Percentiles rank a stretch among this genome's conserved stretches.
Evolutionary conservation across 2,329 filamentous ascomycete genomes (phyloP).

Genomic region (Penicillium oxalicum): DNA sequence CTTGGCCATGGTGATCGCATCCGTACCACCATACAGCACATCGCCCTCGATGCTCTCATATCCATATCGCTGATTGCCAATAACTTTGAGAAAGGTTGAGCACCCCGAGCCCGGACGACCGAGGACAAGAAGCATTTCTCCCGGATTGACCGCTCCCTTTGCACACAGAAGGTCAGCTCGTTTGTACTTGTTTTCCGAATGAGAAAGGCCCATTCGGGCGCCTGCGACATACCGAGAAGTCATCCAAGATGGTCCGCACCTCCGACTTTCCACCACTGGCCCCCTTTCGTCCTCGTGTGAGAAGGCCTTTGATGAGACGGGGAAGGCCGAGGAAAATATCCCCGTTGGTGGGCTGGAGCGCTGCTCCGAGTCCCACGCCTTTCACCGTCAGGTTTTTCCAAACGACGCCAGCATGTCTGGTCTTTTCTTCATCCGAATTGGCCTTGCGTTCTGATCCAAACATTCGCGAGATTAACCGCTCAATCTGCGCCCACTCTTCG

Average conservation of each 20-base stretch:
- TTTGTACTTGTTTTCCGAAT: too few species aligned
- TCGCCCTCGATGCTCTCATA: slow-evolving; percentile 55
- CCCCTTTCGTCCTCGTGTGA: slow-evolving; percentile 30
- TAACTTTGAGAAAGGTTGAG: slow-evolving; percentile 78
- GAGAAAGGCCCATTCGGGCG: not conserved
- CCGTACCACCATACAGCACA: slow-evolving; percentile 51
- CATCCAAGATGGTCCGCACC: slow-evolving; percentile 60
- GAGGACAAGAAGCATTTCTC: slow-evolving; percentile 38
- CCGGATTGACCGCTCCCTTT: slow-evolving; percentile 37
- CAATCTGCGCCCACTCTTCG: slow-evolving; percentile 30
- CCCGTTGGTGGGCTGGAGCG: slow-evolving; percentile 51
- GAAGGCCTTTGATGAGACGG: slow-evolving; percentile 43
- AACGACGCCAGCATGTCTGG: slow-evolving; percentile 61
- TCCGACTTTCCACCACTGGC: slow-evolving; percentile 39
- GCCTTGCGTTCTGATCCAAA: slow-evolving; percentile 61
- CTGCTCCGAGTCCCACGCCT: slow-evolving; percentile 62
- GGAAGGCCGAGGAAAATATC: slow-evolving; percentile 50
- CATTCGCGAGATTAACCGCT: slow-evolving; percentile 60
- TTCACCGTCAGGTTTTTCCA: slow-evolving; percentile 67
- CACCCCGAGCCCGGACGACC: slow-evolving; percentile 49
- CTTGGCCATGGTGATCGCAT: slow-evolving; percentile 47
- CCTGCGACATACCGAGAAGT: slow-evolving; percentile 44
- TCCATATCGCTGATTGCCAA: slow-evolving; percentile 61
- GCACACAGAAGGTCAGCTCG: too few species aligned
- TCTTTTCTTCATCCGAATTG: slow-evolving; percentile 64